Conservation (phyloP, 2,329 filamentous ascomycete genomes). For the Sporothrix phasma region DNA sequence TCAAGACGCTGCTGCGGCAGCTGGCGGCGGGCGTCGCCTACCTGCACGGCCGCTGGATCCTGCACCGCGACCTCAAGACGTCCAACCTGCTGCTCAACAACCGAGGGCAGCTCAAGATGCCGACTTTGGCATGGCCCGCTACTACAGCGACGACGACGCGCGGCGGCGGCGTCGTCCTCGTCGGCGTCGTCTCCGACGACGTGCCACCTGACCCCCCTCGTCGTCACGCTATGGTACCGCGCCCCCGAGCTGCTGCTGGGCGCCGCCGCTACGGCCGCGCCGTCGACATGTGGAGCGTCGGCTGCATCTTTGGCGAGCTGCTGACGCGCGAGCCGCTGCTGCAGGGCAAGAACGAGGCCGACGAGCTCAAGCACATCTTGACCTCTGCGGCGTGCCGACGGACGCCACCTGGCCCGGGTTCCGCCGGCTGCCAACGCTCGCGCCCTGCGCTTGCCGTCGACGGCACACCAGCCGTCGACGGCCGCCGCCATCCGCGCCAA, state of each 20-base stretch:
- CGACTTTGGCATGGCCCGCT: conserved; percentile 96
- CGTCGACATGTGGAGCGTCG: conserved; percentile 92
- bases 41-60: conserved; percentile 81
- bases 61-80: conserved; percentile 89
- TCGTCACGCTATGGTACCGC: conserved; percentile 96
- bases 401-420: conserved; percentile 79
- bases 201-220: conserved; percentile 70
- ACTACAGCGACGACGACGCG: conserved; percentile 64
- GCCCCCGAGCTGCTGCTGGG: conserved; percentile 84
- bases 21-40: conserved; percentile 71
- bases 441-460: conserved; percentile 57
- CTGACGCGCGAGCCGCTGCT: conserved; percentile 73
- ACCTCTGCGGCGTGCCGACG: conserved; percentile 76
- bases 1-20: conserved; percentile 82
- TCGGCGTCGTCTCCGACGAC: background rate
- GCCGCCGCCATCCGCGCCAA: conserved; percentile 54
- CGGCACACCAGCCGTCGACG: conserved; percentile 29
- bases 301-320: conserved; percentile 91
- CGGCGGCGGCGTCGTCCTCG: background rate
- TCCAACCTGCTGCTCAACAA: conserved; percentile 93
- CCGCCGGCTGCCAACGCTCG: conserved; percentile 75
- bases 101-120: conserved; percentile 91
- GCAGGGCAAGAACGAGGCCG: conserved; percentile 85
- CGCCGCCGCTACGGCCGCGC: conserved; percentile 62
- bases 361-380: conserved; percentile 77